Conservation (phyloP, 495 filamentous ascomycete species). For the Xylaria palmicola region DNA sequence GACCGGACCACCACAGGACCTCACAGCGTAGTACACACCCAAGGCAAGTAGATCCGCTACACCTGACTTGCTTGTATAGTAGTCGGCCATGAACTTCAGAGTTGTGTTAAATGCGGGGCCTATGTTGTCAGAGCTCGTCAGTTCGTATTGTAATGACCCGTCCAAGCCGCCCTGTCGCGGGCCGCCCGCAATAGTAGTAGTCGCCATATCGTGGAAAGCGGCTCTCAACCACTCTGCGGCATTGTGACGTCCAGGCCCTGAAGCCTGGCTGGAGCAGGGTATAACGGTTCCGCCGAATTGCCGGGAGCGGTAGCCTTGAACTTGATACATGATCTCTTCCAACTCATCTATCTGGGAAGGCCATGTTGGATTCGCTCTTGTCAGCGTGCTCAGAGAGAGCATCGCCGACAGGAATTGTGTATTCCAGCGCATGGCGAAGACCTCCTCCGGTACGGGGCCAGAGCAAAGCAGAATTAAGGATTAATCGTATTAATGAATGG, state of each 20-base stretch:
- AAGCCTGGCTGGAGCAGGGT: constrained; percentile 56
- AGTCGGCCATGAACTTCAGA: constrained; percentile 53
- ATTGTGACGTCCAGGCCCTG: constrained; percentile 54
- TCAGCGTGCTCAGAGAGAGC: constrained; percentile 16
- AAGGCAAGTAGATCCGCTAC: constrained; percentile 60
- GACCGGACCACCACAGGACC: constrained; percentile 58
- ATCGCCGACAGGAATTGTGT: constrained; percentile 14
- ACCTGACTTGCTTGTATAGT: constrained; percentile 49
- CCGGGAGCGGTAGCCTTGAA: constrained; percentile 51
- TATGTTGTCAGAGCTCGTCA: constrained; percentile 55
- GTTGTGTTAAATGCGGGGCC: constrained; percentile 58
- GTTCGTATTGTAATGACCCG: constrained; percentile 59
- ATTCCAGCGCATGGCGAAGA: constrained; percentile 17
- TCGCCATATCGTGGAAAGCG: constrained; percentile 65
- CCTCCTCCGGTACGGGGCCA: not conserved
- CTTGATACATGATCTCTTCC: constrained; percentile 62
- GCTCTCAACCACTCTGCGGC: constrained; percentile 62
- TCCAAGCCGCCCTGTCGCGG: constrained; percentile 54
- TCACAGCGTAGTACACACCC: constrained; percentile 56
- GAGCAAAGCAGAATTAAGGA: constrained; percentile 5
- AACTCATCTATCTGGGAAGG: constrained; percentile 59
- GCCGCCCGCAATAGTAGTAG: constrained; percentile 41
- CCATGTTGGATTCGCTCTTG: constrained; percentile 55
- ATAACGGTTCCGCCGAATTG: constrained; percentile 56
- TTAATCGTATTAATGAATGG: constrained; percentile 1